Conservation (phyloP, 805 yeast species). For the Kluyveromyces siamensis region DNA sequence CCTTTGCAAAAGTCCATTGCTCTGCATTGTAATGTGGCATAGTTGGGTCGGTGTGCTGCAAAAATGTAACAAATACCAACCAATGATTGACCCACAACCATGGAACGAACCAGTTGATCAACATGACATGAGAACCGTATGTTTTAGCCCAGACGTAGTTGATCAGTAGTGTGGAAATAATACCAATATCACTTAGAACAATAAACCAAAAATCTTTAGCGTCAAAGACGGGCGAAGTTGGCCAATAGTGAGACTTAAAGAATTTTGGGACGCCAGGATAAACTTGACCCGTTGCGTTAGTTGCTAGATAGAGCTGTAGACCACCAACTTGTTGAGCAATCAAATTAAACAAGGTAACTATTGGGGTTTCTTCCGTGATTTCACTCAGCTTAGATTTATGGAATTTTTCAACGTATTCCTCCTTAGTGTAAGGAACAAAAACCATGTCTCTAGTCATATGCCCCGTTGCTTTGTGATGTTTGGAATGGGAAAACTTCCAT, state of each 20-base stretch:
- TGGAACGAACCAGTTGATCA: constrained; percentile 68
- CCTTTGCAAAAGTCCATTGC: constrained; percentile 81
- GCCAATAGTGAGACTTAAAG: constrained; percentile 59
- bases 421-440: constrained; percentile 64
- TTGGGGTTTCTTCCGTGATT: constrained; percentile 65
- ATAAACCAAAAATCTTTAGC: constrained; percentile 63
- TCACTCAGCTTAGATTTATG: constrained; percentile 33
- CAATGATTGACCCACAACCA: constrained; percentile 80
- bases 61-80: constrained; percentile 77
- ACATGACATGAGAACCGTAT: constrained; percentile 54
- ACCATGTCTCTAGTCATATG: constrained; percentile 78
- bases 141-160: constrained; percentile 51
- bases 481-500: constrained; percentile 76
- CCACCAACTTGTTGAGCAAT: constrained; percentile 69
- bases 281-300: constrained; percentile 71
- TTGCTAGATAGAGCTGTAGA: constrained; percentile 55
- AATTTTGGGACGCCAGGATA: constrained; percentile 40
- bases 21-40: constrained; percentile 72
- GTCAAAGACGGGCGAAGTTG: constrained; percentile 66
- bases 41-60: constrained; percentile 73
- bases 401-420: constrained; percentile 37
- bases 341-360: constrained; percentile 46
- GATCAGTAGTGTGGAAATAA: constrained; percentile 40
- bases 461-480: constrained; percentile 88
- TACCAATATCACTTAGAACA: constrained; percentile 65